Percentiles rank a stretch among this genome's conserved stretches.
Evolutionary conservation across 1,139 yeast species (phyloP).

Genomic region (Meyerozyma elateridarum): DNA sequence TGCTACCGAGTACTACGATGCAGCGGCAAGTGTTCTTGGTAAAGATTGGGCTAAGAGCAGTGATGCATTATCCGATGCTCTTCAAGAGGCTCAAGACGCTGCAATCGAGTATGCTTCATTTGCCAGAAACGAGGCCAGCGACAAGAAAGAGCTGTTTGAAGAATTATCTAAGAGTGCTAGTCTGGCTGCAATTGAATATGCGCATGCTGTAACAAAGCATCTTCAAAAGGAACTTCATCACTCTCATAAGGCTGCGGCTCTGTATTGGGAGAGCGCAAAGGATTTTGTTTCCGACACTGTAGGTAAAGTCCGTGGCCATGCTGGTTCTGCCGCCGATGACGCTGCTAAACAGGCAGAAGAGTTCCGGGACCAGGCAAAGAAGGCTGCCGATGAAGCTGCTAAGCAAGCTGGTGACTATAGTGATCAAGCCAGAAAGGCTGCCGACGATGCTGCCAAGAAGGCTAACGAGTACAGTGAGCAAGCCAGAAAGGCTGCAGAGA

Average conservation of each 20-base stretch:
- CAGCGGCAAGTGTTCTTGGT: conserved; percentile 28
- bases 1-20: conserved; percentile 39
- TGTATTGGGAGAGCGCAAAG: conserved; percentile 1
- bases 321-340: conserved; percentile 7
- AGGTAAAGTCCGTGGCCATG: conserved; percentile 2
- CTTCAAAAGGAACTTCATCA: conserved; percentile 1
- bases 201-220: neutral
- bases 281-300: neutral
- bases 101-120: conserved; percentile 19
- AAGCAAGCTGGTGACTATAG: conserved; percentile 8
- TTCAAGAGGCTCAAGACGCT: conserved; percentile 19
- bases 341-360: conserved; percentile 6
- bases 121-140: conserved; percentile 12
- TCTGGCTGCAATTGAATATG: conserved; percentile 15
- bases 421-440: conserved; percentile 4
- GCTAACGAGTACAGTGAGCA: conserved; percentile 9
- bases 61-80: conserved; percentile 18
- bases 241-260: neutral
- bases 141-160: conserved; percentile 11
- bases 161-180: conserved; percentile 15
- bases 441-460: conserved; percentile 4
- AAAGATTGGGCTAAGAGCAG: conserved; percentile 17
- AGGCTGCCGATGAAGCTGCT: conserved; percentile 2
- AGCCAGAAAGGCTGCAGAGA: neutral
- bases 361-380: conserved; percentile 7